Percentiles rank a stretch among this genome's conserved stretches.
phyloP scores from a whole-genome alignment of 208 protist species.

The Leishmania gerbilli region DNA sequence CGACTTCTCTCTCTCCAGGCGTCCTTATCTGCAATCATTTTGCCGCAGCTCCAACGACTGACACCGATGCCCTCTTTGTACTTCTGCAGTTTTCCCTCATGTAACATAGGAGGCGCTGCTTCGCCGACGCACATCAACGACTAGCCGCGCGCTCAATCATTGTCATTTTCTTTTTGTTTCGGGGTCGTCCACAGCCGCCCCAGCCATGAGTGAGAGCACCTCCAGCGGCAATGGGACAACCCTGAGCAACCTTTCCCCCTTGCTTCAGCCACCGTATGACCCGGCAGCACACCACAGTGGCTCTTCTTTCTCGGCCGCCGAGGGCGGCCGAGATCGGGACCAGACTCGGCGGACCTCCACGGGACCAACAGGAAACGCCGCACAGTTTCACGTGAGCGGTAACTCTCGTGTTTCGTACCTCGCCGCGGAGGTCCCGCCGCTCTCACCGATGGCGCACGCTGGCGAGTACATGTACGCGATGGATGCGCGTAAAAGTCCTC shows the following conservation, averaged over 20 bases:
- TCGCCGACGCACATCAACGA: background rate
- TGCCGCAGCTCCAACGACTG: background rate
- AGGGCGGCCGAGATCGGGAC: background rate
- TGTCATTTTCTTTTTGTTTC: background rate
- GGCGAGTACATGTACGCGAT: constrained; percentile 16
- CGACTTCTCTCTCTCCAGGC: background rate
- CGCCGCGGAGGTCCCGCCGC: background rate
- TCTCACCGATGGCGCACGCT: background rate
- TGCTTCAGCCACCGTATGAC: background rate
- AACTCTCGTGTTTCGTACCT: constrained; percentile 12
- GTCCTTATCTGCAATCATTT: background rate
- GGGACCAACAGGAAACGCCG: background rate
- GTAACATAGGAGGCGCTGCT: background rate
- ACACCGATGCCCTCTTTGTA: background rate
- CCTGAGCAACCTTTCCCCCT: constrained; percentile 9
- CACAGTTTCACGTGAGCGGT: constrained; percentile 15
- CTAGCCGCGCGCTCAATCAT: background rate
- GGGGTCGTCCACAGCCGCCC: background rate
- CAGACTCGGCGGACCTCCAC: background rate
- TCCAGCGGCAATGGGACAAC: constrained; percentile 9
- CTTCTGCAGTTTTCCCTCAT: background rate
- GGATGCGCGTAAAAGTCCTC: background rate
- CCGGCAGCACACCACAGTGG: background rate
- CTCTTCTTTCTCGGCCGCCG: constrained; percentile 3
- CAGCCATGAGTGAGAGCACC: constrained; percentile 21